phyloP scores from a whole-genome alignment of 2,329 filamentous ascomycete genomes.

The Stachybotrys elegans region DNA sequence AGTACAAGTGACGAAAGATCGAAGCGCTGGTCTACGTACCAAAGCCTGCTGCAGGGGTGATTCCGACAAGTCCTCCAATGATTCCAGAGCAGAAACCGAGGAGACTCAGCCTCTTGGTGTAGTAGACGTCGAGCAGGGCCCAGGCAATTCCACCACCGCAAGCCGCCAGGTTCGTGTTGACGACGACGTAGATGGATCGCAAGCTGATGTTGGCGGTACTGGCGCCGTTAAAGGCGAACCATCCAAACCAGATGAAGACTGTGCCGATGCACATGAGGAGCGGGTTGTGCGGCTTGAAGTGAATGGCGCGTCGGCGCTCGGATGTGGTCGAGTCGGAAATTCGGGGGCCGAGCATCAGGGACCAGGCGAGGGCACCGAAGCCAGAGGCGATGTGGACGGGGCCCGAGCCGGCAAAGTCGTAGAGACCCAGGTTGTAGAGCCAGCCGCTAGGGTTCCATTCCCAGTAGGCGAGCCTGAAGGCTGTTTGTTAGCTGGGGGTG shows the following conservation, averaged over 20 bases:
- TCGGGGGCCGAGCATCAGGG: slow-evolving; percentile 57
- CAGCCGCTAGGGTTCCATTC: slow-evolving; percentile 64
- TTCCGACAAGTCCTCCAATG: slow-evolving; percentile 52
- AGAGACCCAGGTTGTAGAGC: slow-evolving; percentile 54
- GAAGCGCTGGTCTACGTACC: slow-evolving; percentile 12
- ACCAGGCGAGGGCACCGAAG: slow-evolving; percentile 59
- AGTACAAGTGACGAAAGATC: too few relatives aligned
- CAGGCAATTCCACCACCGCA: slow-evolving; percentile 49
- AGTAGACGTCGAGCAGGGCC: slow-evolving; percentile 46
- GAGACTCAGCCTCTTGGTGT: slow-evolving; percentile 26
- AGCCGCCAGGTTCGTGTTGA: slow-evolving; percentile 55
- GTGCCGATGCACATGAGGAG: slow-evolving; percentile 60
- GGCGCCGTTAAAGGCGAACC: slow-evolving; percentile 49
- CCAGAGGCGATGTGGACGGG: slow-evolving; percentile 61
- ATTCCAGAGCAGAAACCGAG: slow-evolving; percentile 40
- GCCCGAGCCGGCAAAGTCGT: slow-evolving; percentile 58
- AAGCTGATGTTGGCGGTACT: slow-evolving; percentile 46
- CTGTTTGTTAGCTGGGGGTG: too few relatives aligned
- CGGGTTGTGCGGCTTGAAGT: slow-evolving; percentile 55
- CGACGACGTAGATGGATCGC: slow-evolving; percentile 48
- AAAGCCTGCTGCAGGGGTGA: slow-evolving; percentile 53
- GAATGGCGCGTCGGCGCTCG: slow-evolving; percentile 12
- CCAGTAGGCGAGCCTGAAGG: slow-evolving; percentile 56
- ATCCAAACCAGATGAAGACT: slow-evolving; percentile 60
- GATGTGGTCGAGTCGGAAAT: slow-evolving; percentile 12